Base-by-base conservation (phyloP, 2,329 filamentous ascomycete species). In the Dothidotthia symphoricarpi region DNA sequence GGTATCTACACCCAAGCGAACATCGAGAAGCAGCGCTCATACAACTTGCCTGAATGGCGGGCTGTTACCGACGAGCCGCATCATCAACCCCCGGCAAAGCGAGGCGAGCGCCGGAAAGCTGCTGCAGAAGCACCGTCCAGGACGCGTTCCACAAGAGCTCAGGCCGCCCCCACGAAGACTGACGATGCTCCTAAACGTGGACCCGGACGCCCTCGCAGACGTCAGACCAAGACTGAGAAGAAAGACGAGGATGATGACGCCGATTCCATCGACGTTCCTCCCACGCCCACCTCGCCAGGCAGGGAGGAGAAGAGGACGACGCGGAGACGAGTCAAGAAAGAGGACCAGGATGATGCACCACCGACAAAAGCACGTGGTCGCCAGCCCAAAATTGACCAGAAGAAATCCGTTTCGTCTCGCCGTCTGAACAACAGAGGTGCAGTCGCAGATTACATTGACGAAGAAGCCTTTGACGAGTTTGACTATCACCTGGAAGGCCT, bases 1-100 rank as follows among this genome's bases (percentile, higher is more conserved):
- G 94, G 93, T 39, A 94, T 88, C 39, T 98, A 96, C 64, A 91
- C 91, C 24, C 93, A 98, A 67, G 88, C 93, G 60, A 98, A 98
- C 63, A 90, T 98, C 43, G 83, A 97, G 59, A 94, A 96, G 69
- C 88, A 94, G 64, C 81, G 93, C 63, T 89, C 89, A 11, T 98
- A 98, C 72, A 98, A 96, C 55, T 75, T 98, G 4, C 91, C 91
- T 1, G 90, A 98, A 68, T 98, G 93, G 93, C 88, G 89, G 53
- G 80, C 87, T 38, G 76, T 97, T 26, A 96, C 90, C 63, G 87
- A 96, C 48, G 89, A 96, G 69, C 90, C 88, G 63, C 90, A 95
- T 57, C 89, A 98, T 64, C 93, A 97, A 58, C 93, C 93, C 8
- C 93, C 93, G 0, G 93, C 93, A 5, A 83, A 83, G 58, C 83